Evolutionary conservation across 345 rosid genomes (phyloP), one percentile per base, ranked within the genome.

Genomic region (Capsella bursapastoris): DNA sequence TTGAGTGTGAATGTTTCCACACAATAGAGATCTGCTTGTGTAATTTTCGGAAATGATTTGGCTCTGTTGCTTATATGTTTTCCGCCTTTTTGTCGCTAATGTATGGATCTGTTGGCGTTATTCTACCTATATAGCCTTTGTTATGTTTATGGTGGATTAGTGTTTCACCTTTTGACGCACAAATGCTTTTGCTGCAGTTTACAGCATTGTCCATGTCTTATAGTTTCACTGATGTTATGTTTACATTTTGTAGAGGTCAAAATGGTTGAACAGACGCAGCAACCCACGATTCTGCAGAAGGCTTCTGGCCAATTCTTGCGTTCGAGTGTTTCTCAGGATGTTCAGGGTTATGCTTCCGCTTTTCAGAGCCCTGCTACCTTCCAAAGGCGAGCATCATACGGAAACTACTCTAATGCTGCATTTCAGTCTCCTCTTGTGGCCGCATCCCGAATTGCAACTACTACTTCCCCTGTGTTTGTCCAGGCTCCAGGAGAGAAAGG

Each of bases 401-500:
- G 87, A 29, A 90, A 85, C 78, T 85, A 88, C 82, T 82, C 91
- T 0, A 91, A 83, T 69, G 85, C 89, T 60, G 91, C 88, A 3
- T 82, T 84, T 44, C 88, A 81, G 22, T 79, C 76, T 55, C 83
- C 92, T 6, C 69, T 59, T 10, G 66, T 37, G 0, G 41, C 48
- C 7, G 15, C 68, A 31, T 67, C 73, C 6, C 4, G 8, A 15
- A 75, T 75, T 4, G 45, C 74, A 4, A 52, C 88, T 4, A 57
- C 81, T 18, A 71, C 84, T 11, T 85, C 89, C 16, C 80, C 88
- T 3, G 66, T 90, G 31, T 81, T 78, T 55, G 86, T 84, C 4
- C 90, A 84, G 59, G 90, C 96, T 63, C 96, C 96, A 1, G 49
- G 82, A 8, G 93, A 90, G 90, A 90, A 86, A 80, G 93, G 93